Percentiles rank a stretch among this genome's conserved stretches.
These are phyloP conservation scores for Neurospora hispaniola DNA, from an alignment of 495 filamentous ascomycete species.

Conservation along the genomic window DNA sequence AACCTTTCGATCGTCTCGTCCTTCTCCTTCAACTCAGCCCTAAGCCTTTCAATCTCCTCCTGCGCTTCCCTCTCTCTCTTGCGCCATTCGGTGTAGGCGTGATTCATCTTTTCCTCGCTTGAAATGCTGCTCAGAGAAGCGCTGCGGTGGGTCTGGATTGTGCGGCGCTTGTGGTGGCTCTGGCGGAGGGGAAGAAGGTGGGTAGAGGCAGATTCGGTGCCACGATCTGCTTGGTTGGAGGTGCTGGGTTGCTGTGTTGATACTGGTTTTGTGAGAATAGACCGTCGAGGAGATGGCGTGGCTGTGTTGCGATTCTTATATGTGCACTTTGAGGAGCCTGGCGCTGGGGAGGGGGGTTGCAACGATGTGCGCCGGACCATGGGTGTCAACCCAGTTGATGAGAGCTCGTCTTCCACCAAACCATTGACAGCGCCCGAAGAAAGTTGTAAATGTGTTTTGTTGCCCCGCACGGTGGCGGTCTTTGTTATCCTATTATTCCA, in stretches of 20 bases:
- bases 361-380: conserved; percentile 50
- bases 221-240: conserved; percentile 10
- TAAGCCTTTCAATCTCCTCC: conserved; percentile 38
- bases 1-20: conserved; percentile 40
- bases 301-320: background rate
- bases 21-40: conserved; percentile 40
- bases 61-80: conserved; percentile 26
- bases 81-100: conserved; percentile 47
- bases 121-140: conserved; percentile 31
- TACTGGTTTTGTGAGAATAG: background rate
- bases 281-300: background rate
- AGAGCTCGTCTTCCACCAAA: conserved; percentile 12
- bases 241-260: conserved; percentile 14
- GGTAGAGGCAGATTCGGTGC: conserved; percentile 8
- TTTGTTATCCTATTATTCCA: background rate
- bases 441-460: background rate
- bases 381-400: conserved; percentile 57
- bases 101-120: conserved; percentile 60
- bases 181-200: conserved; percentile 48
- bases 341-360: conserved; percentile 27
- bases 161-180: conserved; percentile 56
- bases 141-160: conserved; percentile 58
- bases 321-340: background rate
- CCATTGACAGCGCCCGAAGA: background rate
- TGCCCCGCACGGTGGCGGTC: background rate